phyloP scores from a whole-genome alignment of 176 grass and related monocot species.

The Saccharum spontaneum region DNA sequence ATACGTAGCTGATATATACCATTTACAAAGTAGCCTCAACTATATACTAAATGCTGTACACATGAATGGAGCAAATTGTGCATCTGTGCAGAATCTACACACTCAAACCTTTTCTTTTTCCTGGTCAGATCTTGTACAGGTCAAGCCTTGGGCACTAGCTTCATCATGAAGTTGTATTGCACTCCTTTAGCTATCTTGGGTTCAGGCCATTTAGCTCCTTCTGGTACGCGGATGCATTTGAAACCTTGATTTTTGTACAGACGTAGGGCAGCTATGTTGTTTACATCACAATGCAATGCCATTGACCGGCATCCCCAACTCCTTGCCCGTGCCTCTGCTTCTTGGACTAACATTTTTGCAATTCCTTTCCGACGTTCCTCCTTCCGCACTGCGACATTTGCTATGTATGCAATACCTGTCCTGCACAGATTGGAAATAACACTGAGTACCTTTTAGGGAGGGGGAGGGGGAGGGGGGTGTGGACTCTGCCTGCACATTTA shows the following conservation, averaged over 20 bases:
- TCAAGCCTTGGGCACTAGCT: slow-evolving; percentile 48
- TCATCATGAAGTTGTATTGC: slow-evolving; percentile 92
- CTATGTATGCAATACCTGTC: slow-evolving; percentile 88
- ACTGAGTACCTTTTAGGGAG: background rate
- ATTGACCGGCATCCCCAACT: slow-evolving; percentile 84
- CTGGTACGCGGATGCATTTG: slow-evolving; percentile 73
- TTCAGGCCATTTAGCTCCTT: slow-evolving; percentile 71
- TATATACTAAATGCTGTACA: slow-evolving; percentile 32
- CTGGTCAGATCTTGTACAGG: background rate
- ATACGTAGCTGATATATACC: slow-evolving; percentile 20
- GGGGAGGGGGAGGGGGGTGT: background rate
- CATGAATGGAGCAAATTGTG: background rate
- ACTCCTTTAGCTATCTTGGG: slow-evolving; percentile 67
- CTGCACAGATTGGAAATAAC: slow-evolving; percentile 41
- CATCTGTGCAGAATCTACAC: slow-evolving; percentile 36
- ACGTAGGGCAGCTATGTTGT: slow-evolving; percentile 66
- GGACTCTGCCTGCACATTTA: too few species aligned
- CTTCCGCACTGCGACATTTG: slow-evolving; percentile 75
- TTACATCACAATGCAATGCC: slow-evolving; percentile 82
- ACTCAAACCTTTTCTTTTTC: background rate
- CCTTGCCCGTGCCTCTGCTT: slow-evolving; percentile 68
- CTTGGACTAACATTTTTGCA: slow-evolving; percentile 67
- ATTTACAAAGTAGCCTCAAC: slow-evolving; percentile 37
- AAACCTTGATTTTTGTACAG: slow-evolving; percentile 85
- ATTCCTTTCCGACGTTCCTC: slow-evolving; percentile 76